Conservation (phyloP, 176 grass and related monocot species). For the Bonia amplexicaulis region DNA sequence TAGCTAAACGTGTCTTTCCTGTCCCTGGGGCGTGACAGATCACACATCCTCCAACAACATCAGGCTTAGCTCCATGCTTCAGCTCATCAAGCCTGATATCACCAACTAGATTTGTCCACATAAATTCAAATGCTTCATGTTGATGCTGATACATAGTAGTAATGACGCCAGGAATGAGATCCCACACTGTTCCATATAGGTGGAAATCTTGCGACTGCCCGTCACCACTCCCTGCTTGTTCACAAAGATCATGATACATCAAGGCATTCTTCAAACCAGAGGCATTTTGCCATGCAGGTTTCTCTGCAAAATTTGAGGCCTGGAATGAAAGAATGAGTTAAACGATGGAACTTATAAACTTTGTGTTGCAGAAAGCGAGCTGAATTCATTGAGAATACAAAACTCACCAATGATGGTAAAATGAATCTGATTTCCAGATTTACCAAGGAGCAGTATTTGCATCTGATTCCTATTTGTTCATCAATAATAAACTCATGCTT, state of each 20-base stretch:
- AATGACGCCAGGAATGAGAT: constrained; percentile 73
- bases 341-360: background rate
- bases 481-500: constrained; percentile 65
- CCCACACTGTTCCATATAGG: constrained; percentile 68
- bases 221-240: constrained; percentile 23
- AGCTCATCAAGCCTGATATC: constrained; percentile 67
- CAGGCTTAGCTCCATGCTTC: constrained; percentile 47
- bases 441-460: constrained; percentile 60
- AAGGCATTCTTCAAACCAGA: constrained; percentile 34
- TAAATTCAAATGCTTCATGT: constrained; percentile 85
- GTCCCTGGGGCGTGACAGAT: constrained; percentile 92
- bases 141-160: constrained; percentile 74
- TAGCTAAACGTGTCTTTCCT: constrained; percentile 83
- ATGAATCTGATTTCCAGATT: constrained; percentile 58
- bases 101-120: constrained; percentile 88
- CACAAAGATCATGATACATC: constrained; percentile 50
- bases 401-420: constrained; percentile 52
- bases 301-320: constrained; percentile 44
- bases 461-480: constrained; percentile 62
- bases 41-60: constrained; percentile 88
- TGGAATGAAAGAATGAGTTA: constrained; percentile 29
- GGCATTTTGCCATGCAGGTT: constrained; percentile 33
- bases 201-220: constrained; percentile 31
- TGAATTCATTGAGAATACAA: constrained; percentile 3
- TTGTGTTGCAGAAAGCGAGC: background rate